Percentiles rank a stretch among this genome's conserved stretches.
Conservation (phyloP, 371 early-diverging fungal genomes). For the Rhizomucor pusillus region DNA sequence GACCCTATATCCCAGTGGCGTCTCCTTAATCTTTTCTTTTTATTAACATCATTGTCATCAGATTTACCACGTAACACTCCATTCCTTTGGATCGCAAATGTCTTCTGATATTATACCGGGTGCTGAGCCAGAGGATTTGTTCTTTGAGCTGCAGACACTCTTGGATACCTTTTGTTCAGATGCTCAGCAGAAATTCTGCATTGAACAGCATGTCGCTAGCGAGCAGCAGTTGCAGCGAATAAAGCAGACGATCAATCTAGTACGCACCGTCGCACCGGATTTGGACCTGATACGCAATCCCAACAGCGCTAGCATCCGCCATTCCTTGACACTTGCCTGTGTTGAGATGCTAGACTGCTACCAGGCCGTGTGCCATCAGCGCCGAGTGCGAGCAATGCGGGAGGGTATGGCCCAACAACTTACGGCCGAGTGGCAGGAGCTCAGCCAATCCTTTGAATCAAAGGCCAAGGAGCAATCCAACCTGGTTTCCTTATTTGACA, state of each 20-base stretch:
- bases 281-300: conserved; percentile 1
- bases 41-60: neutral
- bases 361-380: conserved; percentile 16
- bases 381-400: conserved; percentile 10
- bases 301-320: conserved; percentile 13
- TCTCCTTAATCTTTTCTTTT: conserved; percentile 2
- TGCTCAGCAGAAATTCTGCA: conserved; percentile 18
- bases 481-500: conserved; percentile 8
- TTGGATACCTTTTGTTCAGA: conserved; percentile 17
- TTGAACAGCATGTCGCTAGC: conserved; percentile 16
- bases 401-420: conserved; percentile 14
- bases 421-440: conserved; percentile 26
- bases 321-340: conserved; percentile 13
- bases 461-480: conserved; percentile 26
- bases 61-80: neutral
- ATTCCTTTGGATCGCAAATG: no score
- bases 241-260: conserved; percentile 14
- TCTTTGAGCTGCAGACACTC: conserved; percentile 14
- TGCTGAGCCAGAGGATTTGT: conserved; percentile 5
- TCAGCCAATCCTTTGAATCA: conserved; percentile 26
- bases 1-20: neutral
- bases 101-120: no score
- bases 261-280: conserved; percentile 7
- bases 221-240: conserved; percentile 13
- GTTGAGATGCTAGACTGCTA: conserved; percentile 18